A percentile compares a stretch with the other conserved stretches of the same genome.
Conservation (phyloP, 352 stramenopile genomes). For the Pythium guiyangense region DNA sequence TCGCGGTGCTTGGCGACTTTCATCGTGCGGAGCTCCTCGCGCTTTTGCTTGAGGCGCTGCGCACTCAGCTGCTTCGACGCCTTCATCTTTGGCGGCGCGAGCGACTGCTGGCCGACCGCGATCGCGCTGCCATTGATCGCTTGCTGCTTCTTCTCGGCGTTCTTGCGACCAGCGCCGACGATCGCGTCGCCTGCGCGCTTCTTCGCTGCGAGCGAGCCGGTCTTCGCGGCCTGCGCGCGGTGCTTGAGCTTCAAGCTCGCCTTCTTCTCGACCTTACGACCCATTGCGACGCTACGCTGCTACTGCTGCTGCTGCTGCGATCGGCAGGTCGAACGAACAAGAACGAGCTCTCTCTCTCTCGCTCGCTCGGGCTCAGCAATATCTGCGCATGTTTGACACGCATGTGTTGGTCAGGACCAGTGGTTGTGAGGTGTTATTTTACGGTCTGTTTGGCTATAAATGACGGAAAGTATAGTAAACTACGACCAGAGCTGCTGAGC, state of each 20-base stretch:
- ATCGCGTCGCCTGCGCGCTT: slow-evolving; percentile 8
- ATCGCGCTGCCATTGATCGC: neutral
- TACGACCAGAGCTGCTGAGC: no score
- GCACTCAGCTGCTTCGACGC: slow-evolving; percentile 38
- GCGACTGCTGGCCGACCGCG: slow-evolving; percentile 2
- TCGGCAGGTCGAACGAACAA: neutral
- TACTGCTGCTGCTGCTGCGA: neutral
- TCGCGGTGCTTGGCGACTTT: slow-evolving; percentile 40
- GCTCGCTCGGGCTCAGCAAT: neutral
- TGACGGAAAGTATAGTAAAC: no score
- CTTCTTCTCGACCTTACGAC: slow-evolving; percentile 12
- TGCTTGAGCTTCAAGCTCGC: slow-evolving; percentile 15
- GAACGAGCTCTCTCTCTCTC: neutral
- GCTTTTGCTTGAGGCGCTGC: slow-evolving; percentile 54
- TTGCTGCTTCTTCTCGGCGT: slow-evolving; percentile 5
- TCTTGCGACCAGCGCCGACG: slow-evolving; percentile 7
- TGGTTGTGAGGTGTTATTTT: no score
- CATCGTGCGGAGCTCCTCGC: slow-evolving; percentile 54
- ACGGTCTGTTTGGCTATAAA: no score
- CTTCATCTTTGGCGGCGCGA: slow-evolving; percentile 29
- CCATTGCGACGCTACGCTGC: slow-evolving; percentile 3
- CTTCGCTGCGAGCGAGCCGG: slow-evolving; percentile 10
- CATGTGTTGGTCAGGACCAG: no score
- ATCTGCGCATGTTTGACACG: no score
- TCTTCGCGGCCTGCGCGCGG: slow-evolving; percentile 15